Evolutionary conservation across 768 basidiomycete species (phyloP), one percentile per base, ranked within the genome.

Genomic region (Leccinum obscurum): DNA sequence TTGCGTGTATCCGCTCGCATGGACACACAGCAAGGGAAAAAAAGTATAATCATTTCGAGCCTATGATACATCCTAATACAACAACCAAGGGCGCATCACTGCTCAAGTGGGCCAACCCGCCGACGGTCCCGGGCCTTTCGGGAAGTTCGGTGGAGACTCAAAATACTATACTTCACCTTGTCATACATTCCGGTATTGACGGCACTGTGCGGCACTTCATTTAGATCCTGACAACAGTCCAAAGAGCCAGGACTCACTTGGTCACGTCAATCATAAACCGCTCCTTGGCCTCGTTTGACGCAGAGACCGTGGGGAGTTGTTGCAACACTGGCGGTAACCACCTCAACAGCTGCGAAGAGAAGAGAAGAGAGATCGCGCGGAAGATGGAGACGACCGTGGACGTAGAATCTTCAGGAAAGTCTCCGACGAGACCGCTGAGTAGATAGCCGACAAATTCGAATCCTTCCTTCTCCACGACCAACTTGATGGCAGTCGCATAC

Each of bases 351-450:
- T 89, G 86, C 7, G 78, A 69, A 2, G 89, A 80, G 86, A 90
- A 93, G n/a, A 85, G 68, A 39, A 77, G 75, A 28, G 87, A 80
- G 55, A 94, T 72, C 13, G 83, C 80, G 15, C 92, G 84, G 72
- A 96, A 84, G 62, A 98, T 87, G 3, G 88, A 85, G 57, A 93
- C 85, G 50, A 95, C 87, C 37, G 78, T 71, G 9, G 89, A 81
- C 6, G 86, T 79, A 3, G 87, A 83, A 60, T 98, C 96, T 70
- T 93, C 93, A 4, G 93, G 92, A 72, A 95, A 98, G 62, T 90
- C 88, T 22, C 89, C 87, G 4, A 92, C 86, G 28, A 98, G 78
- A 4, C 97, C 96, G 20, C 81, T 76, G 55, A 98, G 77, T 30
- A 94, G 72, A 63, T 84, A 84, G 14, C 82, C 81, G 15, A 92